Evolutionary conservation across 2,329 filamentous ascomycete genomes (phyloP), one percentile per base, ranked within the genome.

Genomic region (Beauveria brongniartii): DNA sequence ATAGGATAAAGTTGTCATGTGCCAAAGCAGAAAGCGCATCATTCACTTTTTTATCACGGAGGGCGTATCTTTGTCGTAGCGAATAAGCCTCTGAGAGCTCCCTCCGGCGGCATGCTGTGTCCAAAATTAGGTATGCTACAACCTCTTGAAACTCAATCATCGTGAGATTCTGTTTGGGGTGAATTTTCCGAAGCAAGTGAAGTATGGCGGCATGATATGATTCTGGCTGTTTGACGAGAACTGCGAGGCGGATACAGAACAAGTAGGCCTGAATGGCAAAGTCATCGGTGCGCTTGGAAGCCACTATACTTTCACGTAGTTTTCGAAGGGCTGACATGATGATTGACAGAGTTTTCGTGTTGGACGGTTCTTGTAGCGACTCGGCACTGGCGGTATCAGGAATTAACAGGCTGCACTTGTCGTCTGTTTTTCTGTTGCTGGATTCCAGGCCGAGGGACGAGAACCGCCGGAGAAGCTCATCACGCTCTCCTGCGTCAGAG

Each of bases 251-350:
- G 67, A 96, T 90, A 68, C 90, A 91, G 78, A 97, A 97, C 64
- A 96, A 85, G 74, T 97, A 96, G 18, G 87, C 90, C 67, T 92
- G 87, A n/a, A 89, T 85, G 1, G 93, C 87, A 73, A 99, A 99
- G 57, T 84, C 79, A 70, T 96, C 90, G 41, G 81, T 78, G 22
- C 92, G 85, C 58, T 86, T 84, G 9, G 89, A 87, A 14, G 90
- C 90, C 3, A 96, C 84, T 53, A 97, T 87, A 26, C 88, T 92
- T 77, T 99, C 94, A 61, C 94, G 86, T 37, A 99, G 83, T 73
- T 97, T 97, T 64, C 94, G 87, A 70, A 97, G 87, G 3, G 93
- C 90, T 68, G 90, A 83, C 59, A 97, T 80, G 57, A 97, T 85
- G 22, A 83, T 84, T 2, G 87, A 82, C 34, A 97, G 81, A 65